Conservation (phyloP, 345 rosid species). For the Populus ilicifolia region DNA sequence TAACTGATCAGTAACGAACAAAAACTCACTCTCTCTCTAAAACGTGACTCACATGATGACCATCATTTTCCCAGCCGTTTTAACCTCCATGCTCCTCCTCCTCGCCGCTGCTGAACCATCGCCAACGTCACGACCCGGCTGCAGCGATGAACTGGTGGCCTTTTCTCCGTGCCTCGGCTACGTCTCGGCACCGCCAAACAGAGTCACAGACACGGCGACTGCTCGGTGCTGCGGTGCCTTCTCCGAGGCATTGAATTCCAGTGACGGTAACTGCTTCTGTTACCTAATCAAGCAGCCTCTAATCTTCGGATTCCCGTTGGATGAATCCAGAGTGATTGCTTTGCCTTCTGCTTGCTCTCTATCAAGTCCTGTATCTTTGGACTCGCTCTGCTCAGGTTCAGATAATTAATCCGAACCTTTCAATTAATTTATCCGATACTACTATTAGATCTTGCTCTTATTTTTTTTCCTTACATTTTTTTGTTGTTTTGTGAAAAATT, state of each 20-base stretch:
- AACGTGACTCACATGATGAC: neutral
- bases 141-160: constrained; percentile 53
- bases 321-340: constrained; percentile 48
- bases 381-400: constrained; percentile 50
- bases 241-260: constrained; percentile 34
- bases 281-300: constrained; percentile 59
- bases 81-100: constrained; percentile 20
- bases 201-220: constrained; percentile 33
- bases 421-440: neutral
- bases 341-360: constrained; percentile 46
- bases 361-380: constrained; percentile 24
- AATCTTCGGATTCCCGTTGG: constrained; percentile 75
- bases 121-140: constrained; percentile 31
- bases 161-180: constrained; percentile 75
- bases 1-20: neutral
- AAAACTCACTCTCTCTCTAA: neutral
- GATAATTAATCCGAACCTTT: neutral
- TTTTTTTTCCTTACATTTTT: neutral
- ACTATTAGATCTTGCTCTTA: no score
- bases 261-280: constrained; percentile 57
- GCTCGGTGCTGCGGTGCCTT: constrained; percentile 62
- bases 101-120: constrained; percentile 3
- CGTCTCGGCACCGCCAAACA: constrained; percentile 63
- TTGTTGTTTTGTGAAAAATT: neutral
- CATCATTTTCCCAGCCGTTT: constrained; percentile 3